phyloP scores from a whole-genome alignment of 164 flowering plant genomes.

The Nelumbo lutea region DNA sequence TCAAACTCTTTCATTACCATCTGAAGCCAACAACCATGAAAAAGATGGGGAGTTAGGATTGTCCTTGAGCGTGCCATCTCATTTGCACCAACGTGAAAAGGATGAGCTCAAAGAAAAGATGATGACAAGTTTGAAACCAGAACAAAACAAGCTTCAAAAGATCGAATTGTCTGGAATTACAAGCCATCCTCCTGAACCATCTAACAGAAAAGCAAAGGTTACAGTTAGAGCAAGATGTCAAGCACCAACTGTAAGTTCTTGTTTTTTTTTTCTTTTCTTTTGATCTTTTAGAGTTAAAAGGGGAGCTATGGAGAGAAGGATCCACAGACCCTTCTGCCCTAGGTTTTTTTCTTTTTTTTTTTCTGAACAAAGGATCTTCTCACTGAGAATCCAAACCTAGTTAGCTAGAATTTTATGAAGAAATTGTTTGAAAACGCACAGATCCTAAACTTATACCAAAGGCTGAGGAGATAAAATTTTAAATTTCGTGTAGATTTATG shows the following conservation, averaged over 20 bases:
- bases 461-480: not conserved
- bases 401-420: too few species aligned
- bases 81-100: constrained; percentile 7
- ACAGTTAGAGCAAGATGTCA: constrained; percentile 83
- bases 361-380: too few species aligned
- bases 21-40: constrained; percentile 10
- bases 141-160: constrained; percentile 21
- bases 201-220: constrained; percentile 71
- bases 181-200: constrained; percentile 27
- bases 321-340: too few species aligned
- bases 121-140: constrained; percentile 1
- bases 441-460: too few species aligned
- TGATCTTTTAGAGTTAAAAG: not conserved
- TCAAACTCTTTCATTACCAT: constrained; percentile 4
- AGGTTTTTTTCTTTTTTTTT: too few species aligned
- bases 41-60: constrained; percentile 44
- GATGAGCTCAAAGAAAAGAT: constrained; percentile 17
- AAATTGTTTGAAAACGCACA: too few species aligned
- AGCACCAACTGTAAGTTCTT: constrained; percentile 56
- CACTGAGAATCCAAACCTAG: too few species aligned
- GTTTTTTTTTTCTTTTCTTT: not conserved
- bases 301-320: too few species aligned
- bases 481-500: constrained; percentile 45
- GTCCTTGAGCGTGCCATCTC: constrained; percentile 41
- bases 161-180: constrained; percentile 28